phyloP scores from a whole-genome alignment of 2,329 filamentous ascomycete species.

The Aspergillus arachidicola region DNA sequence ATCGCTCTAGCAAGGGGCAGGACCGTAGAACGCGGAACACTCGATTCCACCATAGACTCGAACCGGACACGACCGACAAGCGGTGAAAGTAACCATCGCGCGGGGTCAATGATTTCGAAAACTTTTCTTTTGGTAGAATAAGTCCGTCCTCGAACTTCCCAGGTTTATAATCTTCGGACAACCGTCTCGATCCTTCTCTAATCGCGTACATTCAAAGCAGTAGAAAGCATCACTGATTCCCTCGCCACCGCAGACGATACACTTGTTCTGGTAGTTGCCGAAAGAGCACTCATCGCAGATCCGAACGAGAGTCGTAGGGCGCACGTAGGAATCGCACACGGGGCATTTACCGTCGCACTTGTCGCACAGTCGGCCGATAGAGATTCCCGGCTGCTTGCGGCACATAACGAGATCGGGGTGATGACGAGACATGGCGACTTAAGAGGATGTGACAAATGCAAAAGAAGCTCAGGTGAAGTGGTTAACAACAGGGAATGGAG shows the following conservation, averaged over 20 bases:
- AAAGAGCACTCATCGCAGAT: slow-evolving; percentile 99
- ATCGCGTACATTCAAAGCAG: slow-evolving; percentile 95
- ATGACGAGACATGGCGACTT: slow-evolving; percentile 78
- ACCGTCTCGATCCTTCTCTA: slow-evolving; percentile 96
- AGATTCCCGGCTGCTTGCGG: slow-evolving; percentile 96
- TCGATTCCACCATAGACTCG: slow-evolving; percentile 6
- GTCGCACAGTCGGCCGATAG: slow-evolving; percentile 97
- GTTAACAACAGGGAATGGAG: not conserved
- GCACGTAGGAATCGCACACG: slow-evolving; percentile 98
- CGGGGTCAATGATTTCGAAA: slow-evolving; percentile 46
- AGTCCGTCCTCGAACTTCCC: slow-evolving; percentile 91
- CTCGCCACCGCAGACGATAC: slow-evolving; percentile 96
- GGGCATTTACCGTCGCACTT: slow-evolving; percentile 99
- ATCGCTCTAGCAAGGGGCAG: slow-evolving; percentile 5
- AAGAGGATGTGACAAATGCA: not conserved
- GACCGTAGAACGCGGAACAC: slow-evolving; percentile 7
- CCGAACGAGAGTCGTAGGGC: slow-evolving; percentile 92
- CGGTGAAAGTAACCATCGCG: slow-evolving; percentile 12
- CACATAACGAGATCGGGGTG: slow-evolving; percentile 99
- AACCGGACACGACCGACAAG: slow-evolving; percentile 13
- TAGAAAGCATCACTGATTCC: slow-evolving; percentile 98
- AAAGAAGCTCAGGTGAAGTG: not conserved
- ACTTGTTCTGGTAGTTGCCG: slow-evolving; percentile 99
- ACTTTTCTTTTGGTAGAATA: slow-evolving; percentile 75
- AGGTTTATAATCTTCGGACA: slow-evolving; percentile 99